phyloP scores from a whole-genome alignment of 2,329 filamentous ascomycete genomes.

The Xylariaceae sp. region DNA sequence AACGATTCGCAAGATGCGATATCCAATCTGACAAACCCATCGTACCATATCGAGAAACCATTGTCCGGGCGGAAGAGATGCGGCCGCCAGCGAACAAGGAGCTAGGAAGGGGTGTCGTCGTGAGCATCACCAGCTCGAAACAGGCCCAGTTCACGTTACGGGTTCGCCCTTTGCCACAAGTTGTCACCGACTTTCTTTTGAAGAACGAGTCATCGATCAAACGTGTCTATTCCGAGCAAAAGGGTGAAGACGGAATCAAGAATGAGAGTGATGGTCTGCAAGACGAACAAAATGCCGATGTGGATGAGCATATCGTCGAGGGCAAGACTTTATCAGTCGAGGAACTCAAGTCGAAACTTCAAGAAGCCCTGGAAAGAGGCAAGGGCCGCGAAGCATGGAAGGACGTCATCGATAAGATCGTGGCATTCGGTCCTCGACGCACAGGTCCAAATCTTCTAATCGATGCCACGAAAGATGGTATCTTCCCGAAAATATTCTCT shows the following conservation, averaged over 20 bases:
- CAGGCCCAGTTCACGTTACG: constrained; percentile 74
- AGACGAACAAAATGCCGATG: constrained; percentile 39
- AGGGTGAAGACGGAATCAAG: constrained; percentile 41
- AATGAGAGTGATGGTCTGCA: constrained; percentile 31
- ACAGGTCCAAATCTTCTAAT: constrained; percentile 86
- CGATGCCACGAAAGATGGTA: constrained; percentile 69
- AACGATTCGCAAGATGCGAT: constrained; percentile 89
- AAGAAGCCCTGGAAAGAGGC: constrained; percentile 62
- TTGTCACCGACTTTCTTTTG: constrained; percentile 79
- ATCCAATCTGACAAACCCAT: constrained; percentile 93
- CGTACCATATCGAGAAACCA: constrained; percentile 92
- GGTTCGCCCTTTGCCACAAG: constrained; percentile 71
- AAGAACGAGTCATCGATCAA: constrained; percentile 80
- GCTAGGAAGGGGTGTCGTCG: constrained; percentile 75
- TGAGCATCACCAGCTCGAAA: constrained; percentile 76
- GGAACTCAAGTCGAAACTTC: constrained; percentile 74
- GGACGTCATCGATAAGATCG: constrained; percentile 71
- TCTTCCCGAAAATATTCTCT: constrained; percentile 65
- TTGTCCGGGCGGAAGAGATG: constrained; percentile 87
- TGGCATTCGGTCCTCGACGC: constrained; percentile 83
- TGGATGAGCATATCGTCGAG: constrained; percentile 56
- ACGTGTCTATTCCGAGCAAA: constrained; percentile 68
- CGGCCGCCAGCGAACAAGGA: constrained; percentile 80
- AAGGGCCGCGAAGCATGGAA: constrained; percentile 77
- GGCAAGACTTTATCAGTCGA: constrained; percentile 62